A percentile compares a stretch with the other conserved stretches of the same genome.
These are phyloP conservation scores for Baffinella frigidus DNA, from an alignment of 208 protist genomes.

Conservation along the genomic window DNA sequence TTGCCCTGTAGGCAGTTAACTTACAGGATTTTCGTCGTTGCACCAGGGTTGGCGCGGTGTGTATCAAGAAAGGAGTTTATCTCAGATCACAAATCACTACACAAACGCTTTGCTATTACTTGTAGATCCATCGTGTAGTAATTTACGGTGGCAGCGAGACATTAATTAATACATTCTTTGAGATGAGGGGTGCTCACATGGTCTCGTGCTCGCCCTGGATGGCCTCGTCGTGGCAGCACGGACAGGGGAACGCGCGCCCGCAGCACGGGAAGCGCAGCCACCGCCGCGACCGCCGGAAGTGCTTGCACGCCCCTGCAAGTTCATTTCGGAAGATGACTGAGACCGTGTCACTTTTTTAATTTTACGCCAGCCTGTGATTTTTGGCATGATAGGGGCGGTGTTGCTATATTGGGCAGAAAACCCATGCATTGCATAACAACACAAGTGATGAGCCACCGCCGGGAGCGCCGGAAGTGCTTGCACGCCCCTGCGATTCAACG, in stretches of 20 bases:
- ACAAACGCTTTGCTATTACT: too few relatives aligned
- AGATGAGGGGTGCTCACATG: not conserved
- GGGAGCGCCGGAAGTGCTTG: not conserved
- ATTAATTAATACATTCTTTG: too few relatives aligned
- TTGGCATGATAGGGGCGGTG: not conserved
- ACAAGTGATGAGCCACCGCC: not conserved
- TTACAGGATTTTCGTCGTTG: too few relatives aligned
- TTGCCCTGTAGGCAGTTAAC: too few relatives aligned
- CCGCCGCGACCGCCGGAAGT: not conserved
- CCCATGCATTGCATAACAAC: not conserved
- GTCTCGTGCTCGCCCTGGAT: not conserved
- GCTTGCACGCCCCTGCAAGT: not conserved
- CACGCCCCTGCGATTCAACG: not conserved
- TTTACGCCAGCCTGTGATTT: not conserved
- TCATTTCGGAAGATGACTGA: not conserved
- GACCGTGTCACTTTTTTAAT: not conserved
- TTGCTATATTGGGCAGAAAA: not conserved
- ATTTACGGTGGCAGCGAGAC: too few relatives aligned
- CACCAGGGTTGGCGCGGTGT: too few relatives aligned
- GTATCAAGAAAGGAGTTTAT: too few relatives aligned
- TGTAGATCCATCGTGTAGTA: too few relatives aligned
- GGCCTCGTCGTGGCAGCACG: constrained; percentile 18
- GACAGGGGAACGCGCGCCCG: constrained; percentile 26
- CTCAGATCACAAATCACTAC: too few relatives aligned
- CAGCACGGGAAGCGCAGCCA: constrained; percentile 52